phyloP scores from a whole-genome alignment of 139 green algal species.

The Gonium pectorale region DNA sequence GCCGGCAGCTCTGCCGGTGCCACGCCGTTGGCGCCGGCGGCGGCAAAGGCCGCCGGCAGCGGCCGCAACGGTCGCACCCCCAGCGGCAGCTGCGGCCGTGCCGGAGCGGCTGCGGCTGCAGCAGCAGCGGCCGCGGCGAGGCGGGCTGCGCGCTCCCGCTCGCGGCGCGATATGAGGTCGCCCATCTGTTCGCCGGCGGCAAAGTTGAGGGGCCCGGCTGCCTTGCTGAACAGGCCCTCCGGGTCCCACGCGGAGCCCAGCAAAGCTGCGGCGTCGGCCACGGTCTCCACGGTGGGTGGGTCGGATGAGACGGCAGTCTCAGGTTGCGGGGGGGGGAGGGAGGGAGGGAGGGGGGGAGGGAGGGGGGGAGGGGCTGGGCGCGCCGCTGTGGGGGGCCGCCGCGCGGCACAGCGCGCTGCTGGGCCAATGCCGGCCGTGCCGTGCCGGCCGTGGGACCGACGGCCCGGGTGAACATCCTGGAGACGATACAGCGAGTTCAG shows the following conservation, averaged over 20 bases:
- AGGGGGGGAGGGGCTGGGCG: too few relatives aligned
- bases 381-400: too few relatives aligned
- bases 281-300: too few relatives aligned
- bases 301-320: too few relatives aligned
- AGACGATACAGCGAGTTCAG: too few relatives aligned
- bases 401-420: too few relatives aligned
- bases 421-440: too few relatives aligned
- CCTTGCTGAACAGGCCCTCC: conserved; percentile 14
- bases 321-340: too few relatives aligned
- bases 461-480: too few relatives aligned
- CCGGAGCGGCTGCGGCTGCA: neutral
- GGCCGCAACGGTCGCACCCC: neutral
- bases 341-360: too few relatives aligned
- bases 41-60: neutral
- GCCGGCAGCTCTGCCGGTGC: neutral
- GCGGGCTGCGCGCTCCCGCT: conserved; percentile 8
- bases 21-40: neutral
- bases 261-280: neutral
- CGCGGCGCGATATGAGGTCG: conserved; percentile 19
- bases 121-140: neutral
- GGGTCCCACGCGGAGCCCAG: conserved; percentile 27
- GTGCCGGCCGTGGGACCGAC: too few relatives aligned
- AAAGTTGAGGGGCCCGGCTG: conserved; percentile 1
- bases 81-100: neutral
- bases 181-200: conserved; percentile 7